Conservation (phyloP, 2,329 filamentous ascomycete genomes). For the Setomelanomma holmii region DNA sequence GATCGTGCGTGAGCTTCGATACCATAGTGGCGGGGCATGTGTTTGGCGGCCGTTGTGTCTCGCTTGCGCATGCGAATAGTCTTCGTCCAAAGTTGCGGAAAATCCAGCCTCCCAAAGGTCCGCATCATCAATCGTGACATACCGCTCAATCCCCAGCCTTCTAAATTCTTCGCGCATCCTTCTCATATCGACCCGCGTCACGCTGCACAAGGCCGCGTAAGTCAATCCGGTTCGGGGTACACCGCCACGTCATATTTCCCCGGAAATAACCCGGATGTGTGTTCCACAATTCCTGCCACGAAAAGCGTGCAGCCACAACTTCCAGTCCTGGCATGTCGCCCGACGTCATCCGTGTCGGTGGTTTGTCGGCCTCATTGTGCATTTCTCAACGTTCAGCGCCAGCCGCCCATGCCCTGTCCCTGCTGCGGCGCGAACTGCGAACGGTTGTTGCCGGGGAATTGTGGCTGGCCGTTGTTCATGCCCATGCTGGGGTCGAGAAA, state of each 20-base stretch:
- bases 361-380: background rate
- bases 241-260: constrained; percentile 2
- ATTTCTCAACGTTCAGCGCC: constrained; percentile 21
- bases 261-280: background rate
- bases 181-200: background rate
- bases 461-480: constrained; percentile 29
- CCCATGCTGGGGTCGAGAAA: constrained; percentile 46
- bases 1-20: background rate
- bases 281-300: constrained; percentile 5
- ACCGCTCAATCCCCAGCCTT: too few species aligned
- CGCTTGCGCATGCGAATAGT: too few species aligned
- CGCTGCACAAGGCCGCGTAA: constrained; percentile 1
- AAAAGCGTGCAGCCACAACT: constrained; percentile 6
- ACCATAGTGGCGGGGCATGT: background rate
- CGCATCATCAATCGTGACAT: too few species aligned
- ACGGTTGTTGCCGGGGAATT: constrained; percentile 30
- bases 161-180: background rate
- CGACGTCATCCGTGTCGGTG: background rate
- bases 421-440: constrained; percentile 22
- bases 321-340: background rate
- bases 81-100: too few species aligned
- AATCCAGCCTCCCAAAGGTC: too few species aligned
- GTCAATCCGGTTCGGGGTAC: background rate
- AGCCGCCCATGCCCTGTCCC: constrained; percentile 26
- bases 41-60: too few species aligned